phyloP scores from a whole-genome alignment of 1,139 yeast genomes.

The Meyerozyma elateridarum region DNA sequence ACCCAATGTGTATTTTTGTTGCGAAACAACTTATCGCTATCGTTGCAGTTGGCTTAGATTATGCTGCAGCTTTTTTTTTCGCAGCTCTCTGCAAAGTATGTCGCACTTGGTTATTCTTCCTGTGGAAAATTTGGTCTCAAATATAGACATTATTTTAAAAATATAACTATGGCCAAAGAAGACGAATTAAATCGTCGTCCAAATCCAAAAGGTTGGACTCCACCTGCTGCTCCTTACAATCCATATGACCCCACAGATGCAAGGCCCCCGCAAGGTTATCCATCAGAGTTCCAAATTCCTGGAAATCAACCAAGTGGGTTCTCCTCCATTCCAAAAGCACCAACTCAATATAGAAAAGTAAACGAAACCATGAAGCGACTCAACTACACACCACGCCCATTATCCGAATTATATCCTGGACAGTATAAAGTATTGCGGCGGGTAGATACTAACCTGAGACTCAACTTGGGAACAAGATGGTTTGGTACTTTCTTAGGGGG shows the following conservation, averaged over 20 bases:
- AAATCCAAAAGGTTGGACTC: conserved; percentile 79
- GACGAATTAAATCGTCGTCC: conserved; percentile 51
- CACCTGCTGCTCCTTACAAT: conserved; percentile 78
- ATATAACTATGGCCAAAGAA: conserved; percentile 9
- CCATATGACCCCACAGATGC: conserved; percentile 77
- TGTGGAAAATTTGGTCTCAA: no score
- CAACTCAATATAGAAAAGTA: conserved; percentile 65
- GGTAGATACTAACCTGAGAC: conserved; percentile 49
- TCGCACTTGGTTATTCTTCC: no score
- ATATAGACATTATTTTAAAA: no score
- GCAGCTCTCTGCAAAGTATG: no score
- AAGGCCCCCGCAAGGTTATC: conserved; percentile 81
- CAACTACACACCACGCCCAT: conserved; percentile 77
- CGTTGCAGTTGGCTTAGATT: no score
- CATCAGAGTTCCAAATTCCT: conserved; percentile 67
- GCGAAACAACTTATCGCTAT: no score
- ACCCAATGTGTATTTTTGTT: no score
- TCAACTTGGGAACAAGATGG: conserved; percentile 53
- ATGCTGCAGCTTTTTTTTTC: no score
- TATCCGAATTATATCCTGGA: conserved; percentile 71
- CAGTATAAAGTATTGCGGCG: conserved; percentile 69
- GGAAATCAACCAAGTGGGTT: conserved; percentile 51
- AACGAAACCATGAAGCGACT: conserved; percentile 69
- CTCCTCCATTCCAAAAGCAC: conserved; percentile 60
- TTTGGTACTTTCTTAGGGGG: conserved; percentile 45